phyloP scores from a whole-genome alignment of 2,329 filamentous ascomycete genomes.

The Clonostachys sp. region DNA sequence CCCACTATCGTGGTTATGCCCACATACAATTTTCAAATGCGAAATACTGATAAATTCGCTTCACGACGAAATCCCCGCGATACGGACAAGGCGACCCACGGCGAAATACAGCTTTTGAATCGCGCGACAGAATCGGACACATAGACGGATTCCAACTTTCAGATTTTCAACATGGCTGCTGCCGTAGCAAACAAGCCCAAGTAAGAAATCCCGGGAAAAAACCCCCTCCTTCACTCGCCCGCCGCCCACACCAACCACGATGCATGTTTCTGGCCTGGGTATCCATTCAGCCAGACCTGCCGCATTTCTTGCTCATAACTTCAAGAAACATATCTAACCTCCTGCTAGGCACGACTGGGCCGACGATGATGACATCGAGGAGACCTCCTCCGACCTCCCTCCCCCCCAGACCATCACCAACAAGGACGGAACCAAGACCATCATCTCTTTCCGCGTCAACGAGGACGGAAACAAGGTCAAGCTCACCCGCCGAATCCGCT shows the following conservation, averaged over 20 bases:
- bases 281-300: too few species aligned
- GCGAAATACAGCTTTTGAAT: too few species aligned
- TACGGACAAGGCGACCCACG: too few species aligned
- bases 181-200: slow-evolving; percentile 32
- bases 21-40: too few species aligned
- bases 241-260: background rate
- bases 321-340: too few species aligned
- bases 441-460: slow-evolving; percentile 84
- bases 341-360: slow-evolving; percentile 72
- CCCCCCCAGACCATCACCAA: slow-evolving; percentile 86
- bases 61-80: too few species aligned
- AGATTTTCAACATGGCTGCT: slow-evolving; percentile 27
- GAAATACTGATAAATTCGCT: too few species aligned
- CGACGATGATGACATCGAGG: slow-evolving; percentile 88
- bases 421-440: slow-evolving; percentile 97
- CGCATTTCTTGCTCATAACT: too few species aligned
- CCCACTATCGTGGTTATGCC: too few species aligned
- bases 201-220: slow-evolving; percentile 16
- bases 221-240: background rate
- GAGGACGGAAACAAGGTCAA: slow-evolving; percentile 95
- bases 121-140: too few species aligned
- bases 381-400: slow-evolving; percentile 66
- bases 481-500: slow-evolving; percentile 92
- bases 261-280: too few species aligned
- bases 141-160: too few species aligned